These are phyloP conservation scores for Globisporangium sylvaticum DNA, from an alignment of 352 stramenopile genomes.

Conservation along the genomic window DNA sequence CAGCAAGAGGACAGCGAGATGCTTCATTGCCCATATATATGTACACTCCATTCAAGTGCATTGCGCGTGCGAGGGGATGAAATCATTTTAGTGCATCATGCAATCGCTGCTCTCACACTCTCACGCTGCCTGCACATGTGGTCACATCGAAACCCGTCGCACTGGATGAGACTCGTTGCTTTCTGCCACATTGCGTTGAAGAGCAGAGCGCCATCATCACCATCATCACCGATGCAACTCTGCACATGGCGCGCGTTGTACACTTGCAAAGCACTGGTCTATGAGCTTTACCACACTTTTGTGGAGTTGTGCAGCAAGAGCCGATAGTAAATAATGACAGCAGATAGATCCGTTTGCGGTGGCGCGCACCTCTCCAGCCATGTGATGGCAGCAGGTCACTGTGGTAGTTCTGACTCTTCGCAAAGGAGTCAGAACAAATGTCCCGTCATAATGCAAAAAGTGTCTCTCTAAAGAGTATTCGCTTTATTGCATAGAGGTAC, in stretches of 20 bases:
- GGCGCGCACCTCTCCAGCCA: slow-evolving; percentile 2
- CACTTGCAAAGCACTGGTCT: neutral
- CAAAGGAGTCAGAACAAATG: slow-evolving; percentile 5
- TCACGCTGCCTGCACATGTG: neutral
- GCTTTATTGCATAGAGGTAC: neutral
- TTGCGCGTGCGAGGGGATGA: neutral
- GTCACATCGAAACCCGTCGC: neutral
- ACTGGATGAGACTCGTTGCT: neutral
- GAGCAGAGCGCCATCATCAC: neutral
- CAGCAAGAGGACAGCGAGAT: neutral
- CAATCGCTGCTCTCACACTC: neutral
- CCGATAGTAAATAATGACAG: neutral
- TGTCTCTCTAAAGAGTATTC: too few relatives aligned
- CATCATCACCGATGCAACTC: neutral
- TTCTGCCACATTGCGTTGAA: neutral
- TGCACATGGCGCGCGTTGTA: neutral
- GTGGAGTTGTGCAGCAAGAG: neutral
- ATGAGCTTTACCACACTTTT: neutral
- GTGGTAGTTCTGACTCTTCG: neutral
- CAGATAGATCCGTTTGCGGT: slow-evolving; percentile 8
- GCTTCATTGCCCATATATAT: neutral
- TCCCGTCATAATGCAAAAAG: neutral
- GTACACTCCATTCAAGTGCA: neutral
- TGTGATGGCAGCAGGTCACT: neutral
- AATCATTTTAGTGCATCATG: neutral